Conservation (phyloP, 2,329 filamentous ascomycete genomes). For the Zymoseptoria passerinii region DNA sequence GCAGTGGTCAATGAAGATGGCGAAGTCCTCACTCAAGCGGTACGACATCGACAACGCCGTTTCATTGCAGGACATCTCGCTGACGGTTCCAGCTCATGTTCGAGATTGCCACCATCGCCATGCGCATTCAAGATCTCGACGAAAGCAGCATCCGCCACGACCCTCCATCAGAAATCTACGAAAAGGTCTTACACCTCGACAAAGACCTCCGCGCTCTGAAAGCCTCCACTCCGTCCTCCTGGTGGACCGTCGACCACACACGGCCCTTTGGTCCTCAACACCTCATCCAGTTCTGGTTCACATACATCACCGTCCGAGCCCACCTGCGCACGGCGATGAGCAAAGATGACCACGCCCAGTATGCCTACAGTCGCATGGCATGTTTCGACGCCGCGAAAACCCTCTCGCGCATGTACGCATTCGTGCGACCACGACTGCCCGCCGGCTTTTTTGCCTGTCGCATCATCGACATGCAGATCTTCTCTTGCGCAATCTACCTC, state of each 20-base stretch:
- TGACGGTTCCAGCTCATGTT: constrained; percentile 13
- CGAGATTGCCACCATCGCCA: constrained; percentile 21
- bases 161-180: constrained; percentile 15
- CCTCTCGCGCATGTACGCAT: constrained; percentile 16
- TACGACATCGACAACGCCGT: neutral
- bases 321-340: constrained; percentile 22
- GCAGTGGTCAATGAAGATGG: constrained; percentile 16
- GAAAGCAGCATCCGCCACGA: constrained; percentile 13
- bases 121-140: constrained; percentile 22
- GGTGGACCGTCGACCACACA: constrained; percentile 6
- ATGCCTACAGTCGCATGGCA: constrained; percentile 19
- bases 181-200: constrained; percentile 21
- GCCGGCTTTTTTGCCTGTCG: constrained; percentile 23
- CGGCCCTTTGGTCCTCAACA: constrained; percentile 7
- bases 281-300: constrained; percentile 23
- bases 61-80: no score
- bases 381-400: constrained; percentile 21
- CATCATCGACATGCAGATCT: constrained; percentile 23
- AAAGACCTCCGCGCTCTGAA: constrained; percentile 21
- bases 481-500: constrained; percentile 21
- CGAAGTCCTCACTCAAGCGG: constrained; percentile 13
- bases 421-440: constrained; percentile 15
- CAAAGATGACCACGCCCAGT: constrained; percentile 18
- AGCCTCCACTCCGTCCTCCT: constrained; percentile 15
- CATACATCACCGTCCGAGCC: constrained; percentile 20